These are phyloP conservation scores for Bipolaris gigantea DNA, from an alignment of 2,329 filamentous ascomycete species.

Conservation along the genomic window DNA sequence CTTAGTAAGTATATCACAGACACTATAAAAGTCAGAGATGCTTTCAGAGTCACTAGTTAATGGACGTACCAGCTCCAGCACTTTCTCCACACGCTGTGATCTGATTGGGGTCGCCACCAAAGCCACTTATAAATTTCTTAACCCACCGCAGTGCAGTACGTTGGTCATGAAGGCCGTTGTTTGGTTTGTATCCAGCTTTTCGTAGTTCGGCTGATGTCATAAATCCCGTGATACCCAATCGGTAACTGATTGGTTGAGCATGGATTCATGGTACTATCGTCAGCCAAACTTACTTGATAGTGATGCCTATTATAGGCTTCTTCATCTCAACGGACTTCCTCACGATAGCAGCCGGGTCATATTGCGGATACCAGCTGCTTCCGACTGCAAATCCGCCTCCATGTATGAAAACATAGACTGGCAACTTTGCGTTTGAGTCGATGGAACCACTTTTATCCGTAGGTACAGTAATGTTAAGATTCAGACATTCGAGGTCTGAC, in stretches of 20 bases:
- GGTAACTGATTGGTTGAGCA: slow-evolving; percentile 28
- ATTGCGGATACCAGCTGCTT: slow-evolving; percentile 57
- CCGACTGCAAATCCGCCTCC: slow-evolving; percentile 56
- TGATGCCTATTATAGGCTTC: slow-evolving; percentile 51
- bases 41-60: neutral
- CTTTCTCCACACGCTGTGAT: slow-evolving; percentile 52
- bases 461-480: slow-evolving; percentile 56
- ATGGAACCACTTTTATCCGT: slow-evolving; percentile 22
- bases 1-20: slow-evolving; percentile 32
- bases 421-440: slow-evolving; percentile 43
- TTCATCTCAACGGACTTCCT: slow-evolving; percentile 49
- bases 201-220: slow-evolving; percentile 54
- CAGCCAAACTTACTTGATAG: slow-evolving; percentile 47
- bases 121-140: slow-evolving; percentile 40
- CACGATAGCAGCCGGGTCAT: slow-evolving; percentile 52
- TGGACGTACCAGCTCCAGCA: slow-evolving; percentile 50
- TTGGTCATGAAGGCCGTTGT: slow-evolving; percentile 43
- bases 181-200: slow-evolving; percentile 45
- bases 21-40: slow-evolving; percentile 19
- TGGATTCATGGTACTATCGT: too few relatives aligned
- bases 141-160: slow-evolving; percentile 45
- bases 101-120: slow-evolving; percentile 45
- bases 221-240: slow-evolving; percentile 37
- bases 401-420: slow-evolving; percentile 58
- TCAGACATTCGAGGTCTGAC: slow-evolving; percentile 56